Percentiles rank a stretch among this genome's conserved stretches.
Evolutionary conservation across 2,329 filamentous ascomycete genomes (phyloP).

Genomic region (Arthroderma sp.): DNA sequence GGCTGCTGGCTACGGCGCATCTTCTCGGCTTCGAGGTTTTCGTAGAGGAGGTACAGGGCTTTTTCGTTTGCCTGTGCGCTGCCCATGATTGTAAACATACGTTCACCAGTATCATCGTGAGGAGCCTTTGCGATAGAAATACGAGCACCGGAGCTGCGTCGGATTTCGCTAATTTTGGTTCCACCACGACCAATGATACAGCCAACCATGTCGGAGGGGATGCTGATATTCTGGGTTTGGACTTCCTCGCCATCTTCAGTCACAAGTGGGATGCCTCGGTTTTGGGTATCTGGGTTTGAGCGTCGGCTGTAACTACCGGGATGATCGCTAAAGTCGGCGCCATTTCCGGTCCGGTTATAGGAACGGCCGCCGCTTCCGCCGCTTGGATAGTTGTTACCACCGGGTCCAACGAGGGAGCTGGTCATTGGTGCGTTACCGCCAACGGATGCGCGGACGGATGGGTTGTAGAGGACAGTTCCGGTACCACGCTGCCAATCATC

Average conservation of each 20-base stretch:
- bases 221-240: conserved; percentile 98
- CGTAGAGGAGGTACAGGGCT: conserved; percentile 88
- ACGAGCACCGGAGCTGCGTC: conserved; percentile 87
- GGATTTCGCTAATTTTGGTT: conserved; percentile 97
- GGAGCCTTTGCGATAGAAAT: conserved; percentile 97
- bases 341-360: conserved; percentile 88
- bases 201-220: conserved; percentile 97
- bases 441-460: conserved; percentile 72
- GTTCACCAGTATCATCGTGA: conserved; percentile 92
- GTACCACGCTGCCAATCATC: conserved; percentile 97
- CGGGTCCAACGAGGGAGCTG: conserved; percentile 35
- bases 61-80: conserved; percentile 89
- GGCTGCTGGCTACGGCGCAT: conserved; percentile 82
- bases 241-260: conserved; percentile 96
- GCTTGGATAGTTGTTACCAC: conserved; percentile 31
- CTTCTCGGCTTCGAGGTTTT: conserved; percentile 98
- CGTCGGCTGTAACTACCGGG: conserved; percentile 60
- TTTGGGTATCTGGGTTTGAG: conserved; percentile 67
- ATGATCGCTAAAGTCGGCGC: conserved; percentile 89
- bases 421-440: conserved; percentile 42
- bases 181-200: conserved; percentile 95
- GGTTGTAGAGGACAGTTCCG: conserved; percentile 95
- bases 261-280: conserved; percentile 71
- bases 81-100: conserved; percentile 99
- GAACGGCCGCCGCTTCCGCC: conserved; percentile 49